Evolutionary conservation across 495 filamentous ascomycete genomes (phyloP).

Genomic region (Hypoxylon rickii): DNA sequence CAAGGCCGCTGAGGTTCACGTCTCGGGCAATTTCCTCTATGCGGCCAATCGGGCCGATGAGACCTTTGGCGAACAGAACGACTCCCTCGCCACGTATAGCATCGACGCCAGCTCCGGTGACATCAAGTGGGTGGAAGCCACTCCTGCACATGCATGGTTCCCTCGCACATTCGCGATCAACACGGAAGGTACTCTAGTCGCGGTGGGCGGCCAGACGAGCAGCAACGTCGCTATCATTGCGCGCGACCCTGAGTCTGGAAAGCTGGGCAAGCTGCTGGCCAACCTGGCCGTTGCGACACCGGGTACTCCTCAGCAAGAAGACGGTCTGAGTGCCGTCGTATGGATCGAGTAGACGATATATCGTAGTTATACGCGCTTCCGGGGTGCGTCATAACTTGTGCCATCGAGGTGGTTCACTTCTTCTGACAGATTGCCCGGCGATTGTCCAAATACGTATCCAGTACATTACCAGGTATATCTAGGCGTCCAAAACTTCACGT

Average conservation of each 20-base stretch:
- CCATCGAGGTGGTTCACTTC: too few species aligned
- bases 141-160: constrained; percentile 50
- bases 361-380: too few species aligned
- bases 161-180: constrained; percentile 67
- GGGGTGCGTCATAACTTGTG: too few species aligned
- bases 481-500: too few species aligned
- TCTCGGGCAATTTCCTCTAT: constrained; percentile 47
- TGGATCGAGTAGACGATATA: constrained; percentile 54
- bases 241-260: constrained; percentile 59
- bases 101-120: constrained; percentile 41
- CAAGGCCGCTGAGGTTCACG: constrained; percentile 51
- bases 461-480: too few species aligned
- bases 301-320: constrained; percentile 49
- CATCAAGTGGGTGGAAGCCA: constrained; percentile 44
- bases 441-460: too few species aligned
- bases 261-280: constrained; percentile 56
- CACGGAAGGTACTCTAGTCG: constrained; percentile 62
- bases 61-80: constrained; percentile 46
- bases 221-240: constrained; percentile 64
- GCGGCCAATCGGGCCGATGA: constrained; percentile 50
- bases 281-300: constrained; percentile 45
- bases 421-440: too few species aligned
- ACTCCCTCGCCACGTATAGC: constrained; percentile 47
- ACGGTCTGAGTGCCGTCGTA: constrained; percentile 50
- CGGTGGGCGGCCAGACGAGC: constrained; percentile 67